phyloP scores from a whole-genome alignment of 2,329 filamentous ascomycete genomes.

The Colletotrichum eleusines region DNA sequence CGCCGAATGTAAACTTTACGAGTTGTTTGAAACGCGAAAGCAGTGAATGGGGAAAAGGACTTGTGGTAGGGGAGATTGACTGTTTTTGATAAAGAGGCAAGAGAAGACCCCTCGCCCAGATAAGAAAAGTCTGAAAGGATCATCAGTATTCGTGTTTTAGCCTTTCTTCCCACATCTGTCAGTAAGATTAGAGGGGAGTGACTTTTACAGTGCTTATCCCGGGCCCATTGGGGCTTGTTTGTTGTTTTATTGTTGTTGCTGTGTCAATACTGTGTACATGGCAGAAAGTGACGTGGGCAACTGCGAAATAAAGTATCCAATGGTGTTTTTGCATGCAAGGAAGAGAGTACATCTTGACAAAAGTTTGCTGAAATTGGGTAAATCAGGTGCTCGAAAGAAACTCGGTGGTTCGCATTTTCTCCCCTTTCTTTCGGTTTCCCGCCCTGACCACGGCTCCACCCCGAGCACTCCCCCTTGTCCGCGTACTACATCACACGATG shows the following conservation, averaged over 20 bases:
- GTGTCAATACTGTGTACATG: background rate
- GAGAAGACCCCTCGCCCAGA: background rate
- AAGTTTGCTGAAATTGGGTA: slow-evolving; percentile 24
- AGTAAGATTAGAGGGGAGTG: background rate
- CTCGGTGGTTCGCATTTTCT: background rate
- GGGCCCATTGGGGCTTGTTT: background rate
- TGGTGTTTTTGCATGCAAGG: too few relatives aligned
- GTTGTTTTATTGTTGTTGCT: background rate
- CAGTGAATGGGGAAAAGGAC: background rate
- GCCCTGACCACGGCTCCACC: background rate
- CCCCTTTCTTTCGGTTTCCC: background rate
- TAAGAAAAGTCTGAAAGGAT: slow-evolving; percentile 9
- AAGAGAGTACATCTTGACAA: too few relatives aligned
- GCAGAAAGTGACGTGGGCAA: background rate
- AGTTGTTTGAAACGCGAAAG: background rate
- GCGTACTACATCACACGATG: slow-evolving; percentile 17
- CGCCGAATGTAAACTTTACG: background rate
- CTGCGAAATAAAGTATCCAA: slow-evolving; percentile 6
- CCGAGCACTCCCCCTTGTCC: background rate
- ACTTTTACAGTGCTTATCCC: background rate
- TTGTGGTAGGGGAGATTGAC: background rate
- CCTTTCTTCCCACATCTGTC: background rate
- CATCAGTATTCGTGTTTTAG: background rate
- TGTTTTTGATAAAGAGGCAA: background rate
- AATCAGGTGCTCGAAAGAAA: slow-evolving; percentile 9